Evolutionary conservation across 2,329 filamentous ascomycete genomes (phyloP), one percentile per base, ranked within the genome.

Genomic region (Colletotrichum kahawae): DNA sequence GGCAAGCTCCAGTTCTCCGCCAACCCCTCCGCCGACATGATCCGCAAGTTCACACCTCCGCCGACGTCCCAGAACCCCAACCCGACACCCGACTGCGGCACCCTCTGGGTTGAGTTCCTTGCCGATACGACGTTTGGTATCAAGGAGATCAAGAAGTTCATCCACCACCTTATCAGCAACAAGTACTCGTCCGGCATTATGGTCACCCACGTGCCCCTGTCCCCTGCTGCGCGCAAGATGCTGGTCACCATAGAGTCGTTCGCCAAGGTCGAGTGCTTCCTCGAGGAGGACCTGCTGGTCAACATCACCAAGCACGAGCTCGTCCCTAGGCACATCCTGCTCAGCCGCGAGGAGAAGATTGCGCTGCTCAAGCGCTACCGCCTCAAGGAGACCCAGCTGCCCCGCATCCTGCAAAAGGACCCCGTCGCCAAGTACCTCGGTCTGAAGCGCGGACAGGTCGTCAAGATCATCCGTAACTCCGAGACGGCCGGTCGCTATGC

Each of bases 221-320:
- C 95, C 1, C 91, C 95, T 33, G 94, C 96, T 76, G 96, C 96
- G 48, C 92, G 96, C 84, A 97, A 97, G 87, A 92, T 96, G 79
- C 93, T 98, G 79, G 92, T 92, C 78, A 93, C 93, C 75, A 92
- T 96, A 73, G 92, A 94, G 79, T 92, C 92, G 77, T 90, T 92
- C 83, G 94, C 94, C 70, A 92, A 94, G 81, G 95, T 98, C 82
- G 97, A 99, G 88, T 95, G 95, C 83, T 99, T 99, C 88, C 92
- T 96, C 80, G 97, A 98, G 88, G 94, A 97, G 84, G 97, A 99
- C 86, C 86, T 99, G 80, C 90, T 98, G 75, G 96, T 99, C 85
- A 99, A 99, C 87, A 98, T 99, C 85, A 98, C 96, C 75, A 95
- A 96, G 84, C 97, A 99, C 87, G 96, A 98, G 86, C 91, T 99